Conservation (phyloP, 2,329 filamentous ascomycete species). For the Leptosphaerulina australis region DNA sequence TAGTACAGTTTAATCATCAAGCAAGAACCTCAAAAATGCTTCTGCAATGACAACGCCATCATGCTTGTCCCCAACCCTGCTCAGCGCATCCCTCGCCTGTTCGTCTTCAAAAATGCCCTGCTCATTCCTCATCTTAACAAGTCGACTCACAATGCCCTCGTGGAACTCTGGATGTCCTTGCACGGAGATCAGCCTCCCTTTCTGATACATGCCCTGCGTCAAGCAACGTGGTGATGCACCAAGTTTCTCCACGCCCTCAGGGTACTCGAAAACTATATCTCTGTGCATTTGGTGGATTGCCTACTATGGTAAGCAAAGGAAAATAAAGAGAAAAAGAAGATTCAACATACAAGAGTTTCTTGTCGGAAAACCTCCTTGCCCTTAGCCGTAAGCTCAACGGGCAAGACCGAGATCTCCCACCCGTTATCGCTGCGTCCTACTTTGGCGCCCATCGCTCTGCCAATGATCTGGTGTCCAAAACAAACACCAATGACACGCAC, state of each 20-base stretch:
- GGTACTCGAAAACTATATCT: conserved; percentile 72
- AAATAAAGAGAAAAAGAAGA: background rate
- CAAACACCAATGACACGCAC: conserved; percentile 80
- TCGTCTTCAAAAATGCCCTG: conserved; percentile 73
- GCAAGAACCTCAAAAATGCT: conserved; percentile 77
- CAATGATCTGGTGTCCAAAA: conserved; percentile 87
- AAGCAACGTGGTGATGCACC: conserved; percentile 70
- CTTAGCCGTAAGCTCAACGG: conserved; percentile 69
- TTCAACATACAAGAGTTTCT: conserved; percentile 61
- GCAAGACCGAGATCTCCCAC: conserved; percentile 82
- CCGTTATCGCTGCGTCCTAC: conserved; percentile 71
- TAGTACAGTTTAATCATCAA: conserved; percentile 55
- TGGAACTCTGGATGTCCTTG: conserved; percentile 90
- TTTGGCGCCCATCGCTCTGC: conserved; percentile 69
- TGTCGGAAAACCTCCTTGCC: conserved; percentile 75
- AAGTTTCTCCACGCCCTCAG: conserved; percentile 65
- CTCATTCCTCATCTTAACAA: conserved; percentile 68
- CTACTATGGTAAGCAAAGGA: conserved; percentile 47
- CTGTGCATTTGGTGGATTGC: conserved; percentile 85
- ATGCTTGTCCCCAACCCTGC: conserved; percentile 69
- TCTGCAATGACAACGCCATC: conserved; percentile 78
- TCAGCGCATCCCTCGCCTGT: conserved; percentile 71
- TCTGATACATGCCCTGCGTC: conserved; percentile 80
- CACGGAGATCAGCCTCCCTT: conserved; percentile 71
- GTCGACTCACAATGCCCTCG: conserved; percentile 70